Percentiles rank a stretch among this genome's conserved stretches.
Conservation (phyloP, 2,329 filamentous ascomycete species). For the Bipolaris sorokiniana region DNA sequence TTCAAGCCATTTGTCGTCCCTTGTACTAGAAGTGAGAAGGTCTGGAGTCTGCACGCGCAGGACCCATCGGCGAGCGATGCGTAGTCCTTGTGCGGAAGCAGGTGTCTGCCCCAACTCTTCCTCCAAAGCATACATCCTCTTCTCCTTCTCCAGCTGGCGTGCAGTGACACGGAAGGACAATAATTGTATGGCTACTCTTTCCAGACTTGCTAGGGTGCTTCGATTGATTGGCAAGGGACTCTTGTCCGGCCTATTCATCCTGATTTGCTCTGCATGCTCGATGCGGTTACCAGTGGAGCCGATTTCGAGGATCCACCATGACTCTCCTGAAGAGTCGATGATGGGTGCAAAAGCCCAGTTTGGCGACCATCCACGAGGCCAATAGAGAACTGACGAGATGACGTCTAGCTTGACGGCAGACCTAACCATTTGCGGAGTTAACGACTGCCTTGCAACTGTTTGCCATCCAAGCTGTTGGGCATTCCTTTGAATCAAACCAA, state of each 20-base stretch:
- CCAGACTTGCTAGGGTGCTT: conserved; percentile 41
- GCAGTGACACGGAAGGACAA: conserved; percentile 39
- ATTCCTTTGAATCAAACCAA: conserved; percentile 66
- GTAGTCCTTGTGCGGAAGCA: conserved; percentile 5
- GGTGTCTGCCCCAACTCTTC: conserved; percentile 25
- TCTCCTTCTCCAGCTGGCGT: conserved; percentile 31
- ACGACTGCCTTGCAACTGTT: conserved; percentile 43
- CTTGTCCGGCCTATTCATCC: conserved; percentile 29
- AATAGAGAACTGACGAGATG: conserved; percentile 71
- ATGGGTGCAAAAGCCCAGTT: conserved; percentile 73
- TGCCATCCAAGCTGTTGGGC: conserved; percentile 71
- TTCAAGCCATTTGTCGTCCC: conserved; percentile 39
- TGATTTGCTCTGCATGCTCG: conserved; percentile 37
- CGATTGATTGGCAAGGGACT: conserved; percentile 33
- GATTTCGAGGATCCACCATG: conserved; percentile 49
- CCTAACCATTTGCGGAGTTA: conserved; percentile 61
- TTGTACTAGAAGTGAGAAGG: conserved; percentile 28
- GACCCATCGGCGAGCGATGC: conserved; percentile 34
- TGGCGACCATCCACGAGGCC: conserved; percentile 71
- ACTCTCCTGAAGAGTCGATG: conserved; percentile 43
- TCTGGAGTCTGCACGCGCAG: conserved; percentile 39
- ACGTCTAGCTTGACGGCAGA: conserved; percentile 66
- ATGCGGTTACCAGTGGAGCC: conserved; percentile 31
- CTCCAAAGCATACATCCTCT: conserved; percentile 29
- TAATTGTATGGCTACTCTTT: conserved; percentile 48